Base-by-base conservation (phyloP, 1,139 yeast genomes). In the Candida dubliniensis region DNA sequence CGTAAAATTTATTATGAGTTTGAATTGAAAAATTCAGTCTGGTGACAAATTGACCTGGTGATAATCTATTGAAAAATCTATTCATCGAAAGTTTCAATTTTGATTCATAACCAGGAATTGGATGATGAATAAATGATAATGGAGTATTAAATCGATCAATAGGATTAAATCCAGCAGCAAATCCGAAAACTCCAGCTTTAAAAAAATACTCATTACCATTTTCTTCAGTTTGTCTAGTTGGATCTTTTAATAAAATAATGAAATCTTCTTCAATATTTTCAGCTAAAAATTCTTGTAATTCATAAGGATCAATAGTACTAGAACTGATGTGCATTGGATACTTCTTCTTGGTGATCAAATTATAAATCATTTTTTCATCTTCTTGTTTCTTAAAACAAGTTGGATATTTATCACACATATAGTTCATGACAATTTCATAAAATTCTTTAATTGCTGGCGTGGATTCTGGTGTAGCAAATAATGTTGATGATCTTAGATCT, bases 161-260 rank as follows among this genome's bases (percentile, higher is more conserved):
- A 2, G 91, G 93, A 51, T 82, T 77, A 59, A 87, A 87, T 0
- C 93, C 95, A 2, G 87, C 83, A 0, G 95, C 90, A 64, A 84
- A 85, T 2, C 82, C 82, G 57, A 84, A 77, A 0, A 80, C 67
- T 0, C 87, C 88, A 0, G 79, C 86, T 48, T 84, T 76, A 56
- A 84, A 71, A 46, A 73, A 72, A 59, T 84, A 85, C 60, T 85
- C 87, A 9, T 71, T 69, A 0, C 75, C 74, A 35, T 74, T 75
- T 11, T 69, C 72, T 33, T 66, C 70, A 11, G 65, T 56, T 9
- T 61, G 63, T 31, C 63, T 55, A 1, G 54, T 37, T 1, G 73
- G 71, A 54, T 83, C 85, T 46, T 75, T 78, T 48, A 78, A 59
- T 50, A 86, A 56, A 8, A 86, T 63, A 43, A 85, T 66, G 51